A percentile compares a stretch with the other conserved stretches of the same genome.
phyloP scores from a whole-genome alignment of 2,329 filamentous ascomycete genomes.

The Cyphellophora europaea region DNA sequence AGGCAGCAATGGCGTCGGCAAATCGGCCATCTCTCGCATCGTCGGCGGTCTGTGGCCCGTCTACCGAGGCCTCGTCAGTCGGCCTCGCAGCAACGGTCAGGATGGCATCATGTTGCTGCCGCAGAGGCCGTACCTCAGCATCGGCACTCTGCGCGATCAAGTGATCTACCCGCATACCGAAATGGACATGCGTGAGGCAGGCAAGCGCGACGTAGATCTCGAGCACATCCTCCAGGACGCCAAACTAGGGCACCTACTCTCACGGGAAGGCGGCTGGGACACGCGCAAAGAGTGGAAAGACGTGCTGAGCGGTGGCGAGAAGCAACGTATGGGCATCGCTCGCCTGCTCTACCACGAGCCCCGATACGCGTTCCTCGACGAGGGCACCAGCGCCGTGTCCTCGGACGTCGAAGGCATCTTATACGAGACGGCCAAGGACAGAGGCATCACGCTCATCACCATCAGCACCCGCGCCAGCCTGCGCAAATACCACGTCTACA shows the following conservation, averaged over 20 bases:
- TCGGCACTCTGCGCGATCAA: constrained; percentile 88
- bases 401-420: constrained; percentile 89
- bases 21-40: constrained; percentile 77
- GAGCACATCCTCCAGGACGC: constrained; percentile 72
- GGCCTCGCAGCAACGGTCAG: constrained; percentile 67
- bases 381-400: constrained; percentile 88
- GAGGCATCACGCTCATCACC: constrained; percentile 90
- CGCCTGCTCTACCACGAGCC: constrained; percentile 90
- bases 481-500: constrained; percentile 92
- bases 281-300: constrained; percentile 98
- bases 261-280: constrained; percentile 93
- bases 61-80: constrained; percentile 83
- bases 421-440: constrained; percentile 87
- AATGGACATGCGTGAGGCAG: constrained; percentile 79
- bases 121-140: constrained; percentile 83
- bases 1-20: constrained; percentile 88
- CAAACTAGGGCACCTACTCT: constrained; percentile 76
- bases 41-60: constrained; percentile 92
- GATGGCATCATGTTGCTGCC: constrained; percentile 99
- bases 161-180: constrained; percentile 97
- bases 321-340: constrained; percentile 89
- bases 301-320: constrained; percentile 92
- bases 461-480: constrained; percentile 90
- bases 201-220: constrained; percentile 69
- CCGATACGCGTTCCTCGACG: constrained; percentile 86